phyloP scores from a whole-genome alignment of 805 yeast species.

The Clavispora asparagi region DNA sequence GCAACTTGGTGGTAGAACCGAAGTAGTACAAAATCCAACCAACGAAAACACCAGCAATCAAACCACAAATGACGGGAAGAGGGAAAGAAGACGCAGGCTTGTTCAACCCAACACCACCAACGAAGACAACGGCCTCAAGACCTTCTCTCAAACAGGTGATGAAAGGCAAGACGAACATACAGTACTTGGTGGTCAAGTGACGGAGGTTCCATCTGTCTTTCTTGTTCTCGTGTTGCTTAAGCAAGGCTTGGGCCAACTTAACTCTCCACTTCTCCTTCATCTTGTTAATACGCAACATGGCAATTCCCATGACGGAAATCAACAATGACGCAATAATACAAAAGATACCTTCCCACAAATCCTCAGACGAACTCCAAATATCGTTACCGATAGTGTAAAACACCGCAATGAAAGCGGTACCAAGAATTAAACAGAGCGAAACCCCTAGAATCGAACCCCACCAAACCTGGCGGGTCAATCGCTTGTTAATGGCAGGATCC shows the following conservation, averaged over 20 bases:
- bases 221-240: slow-evolving; percentile 46
- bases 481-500: slow-evolving; percentile 52
- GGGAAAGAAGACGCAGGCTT: slow-evolving; percentile 60
- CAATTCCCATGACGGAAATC: slow-evolving; percentile 92
- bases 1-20: slow-evolving; percentile 80
- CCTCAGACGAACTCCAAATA: slow-evolving; percentile 84
- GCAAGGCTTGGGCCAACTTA: slow-evolving; percentile 81
- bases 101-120: slow-evolving; percentile 40
- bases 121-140: slow-evolving; percentile 46
- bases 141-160: slow-evolving; percentile 95
- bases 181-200: slow-evolving; percentile 63
- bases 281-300: slow-evolving; percentile 92
- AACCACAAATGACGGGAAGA: slow-evolving; percentile 84
- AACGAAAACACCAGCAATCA: slow-evolving; percentile 67
- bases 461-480: slow-evolving; percentile 80
- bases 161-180: slow-evolving; percentile 86
- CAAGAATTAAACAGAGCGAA: slow-evolving; percentile 72
- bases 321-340: slow-evolving; percentile 84
- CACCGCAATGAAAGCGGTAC: slow-evolving; percentile 92
- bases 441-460: slow-evolving; percentile 71
- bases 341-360: slow-evolving; percentile 95
- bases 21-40: slow-evolving; percentile 75
- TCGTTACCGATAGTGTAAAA: slow-evolving; percentile 77
- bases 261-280: slow-evolving; percentile 97
- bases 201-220: slow-evolving; percentile 51